A percentile compares a stretch with the other conserved stretches of the same genome.
These are phyloP conservation scores for Cyberlindnera petersonii DNA, from an alignment of 805 yeast species.

Conservation along the genomic window DNA sequence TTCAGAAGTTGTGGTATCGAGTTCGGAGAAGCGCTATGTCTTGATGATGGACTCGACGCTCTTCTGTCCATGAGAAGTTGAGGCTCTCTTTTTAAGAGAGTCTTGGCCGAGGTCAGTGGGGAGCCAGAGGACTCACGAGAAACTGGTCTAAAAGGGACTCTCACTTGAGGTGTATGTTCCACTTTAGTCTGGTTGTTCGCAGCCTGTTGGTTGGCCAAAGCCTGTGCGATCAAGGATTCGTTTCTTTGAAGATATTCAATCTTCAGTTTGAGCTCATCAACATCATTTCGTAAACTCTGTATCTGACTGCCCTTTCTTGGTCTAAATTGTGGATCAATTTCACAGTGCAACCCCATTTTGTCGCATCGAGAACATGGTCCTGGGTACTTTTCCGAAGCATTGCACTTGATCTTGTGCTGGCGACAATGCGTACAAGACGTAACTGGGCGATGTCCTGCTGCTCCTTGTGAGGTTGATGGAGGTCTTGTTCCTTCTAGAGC, in stretches of 20 bases:
- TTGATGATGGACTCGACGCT: conserved; percentile 22
- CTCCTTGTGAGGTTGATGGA: conserved; percentile 17
- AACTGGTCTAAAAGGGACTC: conserved; percentile 21
- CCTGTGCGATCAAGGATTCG: conserved; percentile 65
- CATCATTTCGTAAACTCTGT: conserved; percentile 78
- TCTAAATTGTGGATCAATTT: conserved; percentile 85
- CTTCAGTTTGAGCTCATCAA: conserved; percentile 71
- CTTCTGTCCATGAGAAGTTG: conserved; percentile 36
- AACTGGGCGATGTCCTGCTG: conserved; percentile 74
- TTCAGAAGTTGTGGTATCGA: conserved; percentile 35
- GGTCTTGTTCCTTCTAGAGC: not conserved
- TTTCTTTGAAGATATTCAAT: conserved; percentile 62
- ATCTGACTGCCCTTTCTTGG: conserved; percentile 92
- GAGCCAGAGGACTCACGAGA: conserved; percentile 12
- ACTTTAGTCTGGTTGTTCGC: conserved; percentile 8
- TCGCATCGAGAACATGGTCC: conserved; percentile 80
- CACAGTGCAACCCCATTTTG: conserved; percentile 74
- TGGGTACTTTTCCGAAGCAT: conserved; percentile 82
- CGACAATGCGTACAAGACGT: conserved; percentile 93
- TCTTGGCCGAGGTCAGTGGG: conserved; percentile 35
- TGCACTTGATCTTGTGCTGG: conserved; percentile 90
- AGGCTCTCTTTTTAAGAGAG: conserved; percentile 43
- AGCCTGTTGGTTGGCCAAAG: conserved; percentile 34
- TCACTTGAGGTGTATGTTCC: conserved; percentile 19
- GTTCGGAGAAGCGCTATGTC: conserved; percentile 23